Conservation (phyloP, 768 basidiomycete genomes). For the Candolleomyces efflorescens region DNA sequence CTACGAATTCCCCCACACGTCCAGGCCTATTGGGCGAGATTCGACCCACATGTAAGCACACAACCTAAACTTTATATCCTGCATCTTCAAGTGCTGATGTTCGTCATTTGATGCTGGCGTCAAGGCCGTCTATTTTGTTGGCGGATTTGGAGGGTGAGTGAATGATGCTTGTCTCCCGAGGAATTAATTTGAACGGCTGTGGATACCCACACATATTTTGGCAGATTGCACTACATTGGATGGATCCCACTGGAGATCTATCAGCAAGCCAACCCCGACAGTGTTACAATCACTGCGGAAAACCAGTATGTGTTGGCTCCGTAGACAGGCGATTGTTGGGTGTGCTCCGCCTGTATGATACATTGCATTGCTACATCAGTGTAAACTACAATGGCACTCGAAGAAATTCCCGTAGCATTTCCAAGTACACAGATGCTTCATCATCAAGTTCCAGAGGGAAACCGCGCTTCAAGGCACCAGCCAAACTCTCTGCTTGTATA, state of each 20-base stretch:
- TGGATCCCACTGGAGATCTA: constrained; percentile 44
- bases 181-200: background rate
- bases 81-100: background rate
- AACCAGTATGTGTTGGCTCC: background rate
- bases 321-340: background rate
- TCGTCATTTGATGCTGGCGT: background rate
- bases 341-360: too few relatives aligned
- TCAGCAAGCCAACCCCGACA: constrained; percentile 18
- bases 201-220: constrained; percentile 1
- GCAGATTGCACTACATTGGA: constrained; percentile 46
- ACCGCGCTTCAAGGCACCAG: background rate
- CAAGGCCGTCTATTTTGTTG: constrained; percentile 51
- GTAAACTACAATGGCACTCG: background rate
- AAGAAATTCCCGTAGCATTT: constrained; percentile 4
- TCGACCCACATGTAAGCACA: constrained; percentile 45
- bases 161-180: background rate
- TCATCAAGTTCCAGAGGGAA: background rate
- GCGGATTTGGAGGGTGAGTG: constrained; percentile 47
- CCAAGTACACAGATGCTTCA: background rate
- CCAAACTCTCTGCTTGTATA: constrained; percentile 5
- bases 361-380: background rate
- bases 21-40: constrained; percentile 51
- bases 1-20: background rate
- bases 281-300: background rate
- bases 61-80: background rate